Percentiles rank a stretch among this genome's conserved stretches.
Evolutionary conservation across 208 protist species (phyloP).

Genomic region (Crithidia sp.): DNA sequence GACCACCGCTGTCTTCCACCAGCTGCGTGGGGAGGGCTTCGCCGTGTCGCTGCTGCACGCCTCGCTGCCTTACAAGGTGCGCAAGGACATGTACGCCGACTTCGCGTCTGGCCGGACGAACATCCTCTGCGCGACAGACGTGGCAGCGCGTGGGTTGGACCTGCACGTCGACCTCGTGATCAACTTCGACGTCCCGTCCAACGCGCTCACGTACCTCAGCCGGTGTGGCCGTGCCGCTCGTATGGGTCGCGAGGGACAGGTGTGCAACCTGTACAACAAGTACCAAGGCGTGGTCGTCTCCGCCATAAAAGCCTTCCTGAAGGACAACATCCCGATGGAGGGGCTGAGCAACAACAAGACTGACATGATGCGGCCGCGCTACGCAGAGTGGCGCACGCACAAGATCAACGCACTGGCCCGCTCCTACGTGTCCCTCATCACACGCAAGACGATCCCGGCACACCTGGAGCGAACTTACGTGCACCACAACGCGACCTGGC

Average conservation of each 20-base stretch:
- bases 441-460: constrained; percentile 79
- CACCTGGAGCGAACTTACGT: constrained; percentile 84
- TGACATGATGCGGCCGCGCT: constrained; percentile 74
- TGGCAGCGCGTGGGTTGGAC: constrained; percentile 86
- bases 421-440: constrained; percentile 85
- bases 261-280: constrained; percentile 81
- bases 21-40: constrained; percentile 64
- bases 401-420: constrained; percentile 75
- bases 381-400: constrained; percentile 83
- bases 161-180: constrained; percentile 88
- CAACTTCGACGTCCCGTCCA: constrained; percentile 87
- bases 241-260: constrained; percentile 73
- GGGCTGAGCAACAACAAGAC: constrained; percentile 69
- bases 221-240: constrained; percentile 77
- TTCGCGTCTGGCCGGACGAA: constrained; percentile 82
- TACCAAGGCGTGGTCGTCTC: constrained; percentile 76
- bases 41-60: constrained; percentile 76
- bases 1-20: constrained; percentile 76
- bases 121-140: constrained; percentile 91
- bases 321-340: constrained; percentile 57
- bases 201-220: constrained; percentile 75
- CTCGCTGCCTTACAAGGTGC: constrained; percentile 64
- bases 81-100: constrained; percentile 64
- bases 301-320: constrained; percentile 67
- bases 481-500: constrained; percentile 84